Conservation (phyloP, 2,329 filamentous ascomycete genomes). For the Sphaerulina musiva region DNA sequence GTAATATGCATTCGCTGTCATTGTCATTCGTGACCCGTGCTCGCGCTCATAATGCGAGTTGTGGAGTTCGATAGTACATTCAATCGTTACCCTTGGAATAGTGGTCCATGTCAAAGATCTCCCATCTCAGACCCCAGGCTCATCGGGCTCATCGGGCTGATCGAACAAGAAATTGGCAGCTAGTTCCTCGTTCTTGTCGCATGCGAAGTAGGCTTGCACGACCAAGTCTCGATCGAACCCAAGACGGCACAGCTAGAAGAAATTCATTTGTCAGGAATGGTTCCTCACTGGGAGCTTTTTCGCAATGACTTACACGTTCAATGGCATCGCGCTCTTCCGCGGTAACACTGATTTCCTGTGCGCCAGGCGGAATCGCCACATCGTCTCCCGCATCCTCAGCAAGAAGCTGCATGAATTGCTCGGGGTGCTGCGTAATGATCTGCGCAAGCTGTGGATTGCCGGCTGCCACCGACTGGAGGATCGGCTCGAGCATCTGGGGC, state of each 20-base stretch:
- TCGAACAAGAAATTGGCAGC: conserved; percentile 98
- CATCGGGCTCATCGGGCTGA: conserved; percentile 68
- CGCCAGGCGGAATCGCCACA: conserved; percentile 75
- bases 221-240: conserved; percentile 90
- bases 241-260: conserved; percentile 70
- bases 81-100: not conserved
- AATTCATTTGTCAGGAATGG: not conserved
- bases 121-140: conserved; percentile 16
- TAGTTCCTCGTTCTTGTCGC: conserved; percentile 98
- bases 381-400: conserved; percentile 81
- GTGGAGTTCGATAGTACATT: not conserved
- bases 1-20: conserved; percentile 12
- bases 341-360: conserved; percentile 83
- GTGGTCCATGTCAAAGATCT: not conserved
- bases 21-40: conserved; percentile 12
- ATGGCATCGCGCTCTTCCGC: conserved; percentile 96
- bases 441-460: conserved; percentile 92
- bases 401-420: conserved; percentile 84
- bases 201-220: conserved; percentile 97
- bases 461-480: conserved; percentile 88
- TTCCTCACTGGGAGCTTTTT: not conserved
- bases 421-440: conserved; percentile 83
- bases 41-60: not conserved
- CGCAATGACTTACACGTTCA: conserved; percentile 63
- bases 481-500: conserved; percentile 96